These are phyloP conservation scores for Vitis amurensis DNA, from an alignment of 164 flowering plant genomes.

Conservation along the genomic window DNA sequence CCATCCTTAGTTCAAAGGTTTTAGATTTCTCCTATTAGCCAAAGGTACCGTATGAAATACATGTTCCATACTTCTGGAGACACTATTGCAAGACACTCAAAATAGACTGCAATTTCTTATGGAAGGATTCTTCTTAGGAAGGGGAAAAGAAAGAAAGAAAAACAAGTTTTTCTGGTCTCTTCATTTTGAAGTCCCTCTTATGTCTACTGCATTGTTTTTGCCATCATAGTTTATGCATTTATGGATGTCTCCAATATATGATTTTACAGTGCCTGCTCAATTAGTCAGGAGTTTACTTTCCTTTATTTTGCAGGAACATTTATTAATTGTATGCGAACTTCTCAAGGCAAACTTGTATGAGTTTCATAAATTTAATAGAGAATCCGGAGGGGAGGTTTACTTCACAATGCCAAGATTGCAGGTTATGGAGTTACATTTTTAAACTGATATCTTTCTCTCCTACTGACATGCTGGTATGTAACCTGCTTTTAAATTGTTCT, in stretches of 20 bases:
- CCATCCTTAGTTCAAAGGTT: no score
- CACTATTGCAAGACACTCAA: background rate
- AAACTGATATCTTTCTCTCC: background rate
- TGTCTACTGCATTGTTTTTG: no score
- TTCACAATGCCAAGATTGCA: constrained; percentile 99
- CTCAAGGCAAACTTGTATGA: constrained; percentile 97
- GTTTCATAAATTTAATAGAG: constrained; percentile 96
- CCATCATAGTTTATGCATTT: background rate
- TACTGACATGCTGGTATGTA: constrained; percentile 10
- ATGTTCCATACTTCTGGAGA: background rate
- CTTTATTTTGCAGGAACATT: constrained; percentile 75
- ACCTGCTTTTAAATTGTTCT: constrained; percentile 16
- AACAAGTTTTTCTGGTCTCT: no score
- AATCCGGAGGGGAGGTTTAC: constrained; percentile 99
- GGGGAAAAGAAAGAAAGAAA: no score
- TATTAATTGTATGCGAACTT: constrained; percentile 96
- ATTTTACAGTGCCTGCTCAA: background rate
- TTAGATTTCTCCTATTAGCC: no score
- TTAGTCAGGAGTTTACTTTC: constrained; percentile 6
- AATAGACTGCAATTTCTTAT: no score
- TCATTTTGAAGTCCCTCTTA: no score
- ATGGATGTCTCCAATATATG: background rate
- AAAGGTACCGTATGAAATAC: no score
- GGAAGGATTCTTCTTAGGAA: no score
- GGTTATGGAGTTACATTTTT: constrained; percentile 44